Conservation (phyloP, 75 land plant genomes). For the Pseudotsuga menziesii region DNA sequence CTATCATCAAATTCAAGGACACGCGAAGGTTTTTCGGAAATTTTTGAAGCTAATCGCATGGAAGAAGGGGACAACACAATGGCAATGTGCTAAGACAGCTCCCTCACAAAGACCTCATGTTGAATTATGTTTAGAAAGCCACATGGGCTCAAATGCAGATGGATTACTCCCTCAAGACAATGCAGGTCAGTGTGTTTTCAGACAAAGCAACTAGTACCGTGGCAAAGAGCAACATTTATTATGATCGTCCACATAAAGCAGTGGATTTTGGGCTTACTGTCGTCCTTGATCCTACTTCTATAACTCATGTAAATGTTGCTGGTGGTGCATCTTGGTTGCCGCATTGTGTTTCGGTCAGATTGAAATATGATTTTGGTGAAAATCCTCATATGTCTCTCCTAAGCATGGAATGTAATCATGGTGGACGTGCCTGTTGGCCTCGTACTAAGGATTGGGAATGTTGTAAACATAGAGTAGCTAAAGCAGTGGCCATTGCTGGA, state of each 20-base stretch:
- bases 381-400: conserved; percentile 52
- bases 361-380: conserved; percentile 82
- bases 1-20: no score
- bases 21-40: conserved; percentile 88
- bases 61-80: conserved; percentile 77
- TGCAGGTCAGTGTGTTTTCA: conserved; percentile 12
- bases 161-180: conserved; percentile 15
- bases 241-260: conserved; percentile 64
- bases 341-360: conserved; percentile 86
- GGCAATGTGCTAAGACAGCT: conserved; percentile 60
- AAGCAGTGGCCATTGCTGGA: conserved; percentile 49
- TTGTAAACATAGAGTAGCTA: conserved; percentile 73
- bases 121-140: conserved; percentile 91
- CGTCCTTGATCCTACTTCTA: conserved; percentile 74
- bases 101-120: conserved; percentile 69
- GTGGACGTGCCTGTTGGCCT: conserved; percentile 91
- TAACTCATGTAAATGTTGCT: conserved; percentile 90
- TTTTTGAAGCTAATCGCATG: conserved; percentile 89
- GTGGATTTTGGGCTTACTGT: conserved; percentile 93
- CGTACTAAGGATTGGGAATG: conserved; percentile 88
- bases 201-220: conserved; percentile 14
- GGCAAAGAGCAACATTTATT: conserved; percentile 82
- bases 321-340: conserved; percentile 99
- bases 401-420: conserved; percentile 95
- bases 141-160: conserved; percentile 40